phyloP scores from a whole-genome alignment of 371 early-diverging fungal species.

The Mortierella polycephala region DNA sequence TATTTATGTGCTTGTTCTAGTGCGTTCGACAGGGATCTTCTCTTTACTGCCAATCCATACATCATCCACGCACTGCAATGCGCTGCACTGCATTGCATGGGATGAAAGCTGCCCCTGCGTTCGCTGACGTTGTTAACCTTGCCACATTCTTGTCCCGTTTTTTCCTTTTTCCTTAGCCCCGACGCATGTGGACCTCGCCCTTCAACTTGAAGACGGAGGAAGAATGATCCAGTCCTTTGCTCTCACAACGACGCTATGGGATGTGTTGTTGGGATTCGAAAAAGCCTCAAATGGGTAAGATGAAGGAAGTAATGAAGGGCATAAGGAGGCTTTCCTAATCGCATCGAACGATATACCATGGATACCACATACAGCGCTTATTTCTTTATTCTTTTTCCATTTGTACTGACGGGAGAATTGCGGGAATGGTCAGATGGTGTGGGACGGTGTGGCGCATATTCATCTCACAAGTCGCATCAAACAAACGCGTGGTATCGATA shows the following conservation, averaged over 20 bases:
- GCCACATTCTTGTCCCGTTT: background rate
- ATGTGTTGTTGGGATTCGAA: conserved; percentile 48
- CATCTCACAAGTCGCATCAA: no score
- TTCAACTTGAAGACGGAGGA: conserved; percentile 46
- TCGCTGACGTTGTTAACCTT: no score
- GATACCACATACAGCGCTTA: no score
- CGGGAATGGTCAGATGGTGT: background rate
- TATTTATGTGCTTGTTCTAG: background rate
- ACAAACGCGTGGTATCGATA: no score
- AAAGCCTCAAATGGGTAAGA: conserved; percentile 42
- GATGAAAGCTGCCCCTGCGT: no score
- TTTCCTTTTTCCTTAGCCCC: conserved; percentile 28
- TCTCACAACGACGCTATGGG: conserved; percentile 46
- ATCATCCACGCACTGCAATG: background rate
- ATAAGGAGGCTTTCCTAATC: no score
- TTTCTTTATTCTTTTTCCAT: background rate
- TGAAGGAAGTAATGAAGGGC: background rate
- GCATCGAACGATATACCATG: no score
- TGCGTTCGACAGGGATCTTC: background rate
- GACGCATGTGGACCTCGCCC: conserved; percentile 46
- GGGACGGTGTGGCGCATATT: no score
- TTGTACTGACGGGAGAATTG: no score
- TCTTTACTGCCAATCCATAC: background rate
- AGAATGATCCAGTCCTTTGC: conserved; percentile 37
- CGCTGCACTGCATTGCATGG: no score